phyloP scores from a whole-genome alignment of 352 stramenopile genomes.

The Globisporangium emineosum region DNA sequence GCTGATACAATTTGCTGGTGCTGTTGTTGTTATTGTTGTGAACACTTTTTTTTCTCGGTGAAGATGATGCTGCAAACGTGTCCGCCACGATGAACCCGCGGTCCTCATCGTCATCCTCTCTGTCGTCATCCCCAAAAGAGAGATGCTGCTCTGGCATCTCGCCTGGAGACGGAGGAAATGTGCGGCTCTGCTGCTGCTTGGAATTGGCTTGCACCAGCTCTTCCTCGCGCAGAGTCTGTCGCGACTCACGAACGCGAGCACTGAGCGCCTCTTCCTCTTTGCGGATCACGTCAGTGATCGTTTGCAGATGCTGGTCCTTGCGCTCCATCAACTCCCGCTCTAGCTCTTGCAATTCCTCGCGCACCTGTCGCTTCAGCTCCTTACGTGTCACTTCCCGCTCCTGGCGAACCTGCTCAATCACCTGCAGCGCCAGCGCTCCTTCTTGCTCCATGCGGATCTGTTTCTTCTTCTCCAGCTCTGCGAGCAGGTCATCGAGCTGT shows the following conservation, averaged over 20 bases:
- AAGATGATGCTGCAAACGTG: not conserved
- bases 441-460: constrained; percentile 59
- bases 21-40: no score
- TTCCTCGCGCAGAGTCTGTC: constrained; percentile 35
- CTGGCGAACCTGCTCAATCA: constrained; percentile 49
- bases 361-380: constrained; percentile 39
- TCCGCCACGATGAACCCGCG: not conserved
- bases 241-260: constrained; percentile 28
- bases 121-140: not conserved
- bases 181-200: not conserved
- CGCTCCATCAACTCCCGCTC: constrained; percentile 45
- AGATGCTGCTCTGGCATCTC: not conserved
- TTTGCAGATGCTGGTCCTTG: constrained; percentile 42
- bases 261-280: constrained; percentile 43
- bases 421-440: constrained; percentile 42
- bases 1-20: constrained; percentile 11
- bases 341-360: constrained; percentile 47
- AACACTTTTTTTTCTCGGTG: constrained; percentile 9
- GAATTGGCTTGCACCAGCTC: constrained; percentile 20
- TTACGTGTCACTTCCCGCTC: constrained; percentile 47
- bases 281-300: constrained; percentile 34
- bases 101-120: not conserved
- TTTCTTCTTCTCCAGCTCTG: constrained; percentile 57
- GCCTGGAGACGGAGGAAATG: constrained; percentile 1
- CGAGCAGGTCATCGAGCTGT: constrained; percentile 58